Evolutionary conservation across 2,329 filamentous ascomycete species (phyloP), one percentile per base, ranked within the genome.

Genomic region (Penicillium glabrum): DNA sequence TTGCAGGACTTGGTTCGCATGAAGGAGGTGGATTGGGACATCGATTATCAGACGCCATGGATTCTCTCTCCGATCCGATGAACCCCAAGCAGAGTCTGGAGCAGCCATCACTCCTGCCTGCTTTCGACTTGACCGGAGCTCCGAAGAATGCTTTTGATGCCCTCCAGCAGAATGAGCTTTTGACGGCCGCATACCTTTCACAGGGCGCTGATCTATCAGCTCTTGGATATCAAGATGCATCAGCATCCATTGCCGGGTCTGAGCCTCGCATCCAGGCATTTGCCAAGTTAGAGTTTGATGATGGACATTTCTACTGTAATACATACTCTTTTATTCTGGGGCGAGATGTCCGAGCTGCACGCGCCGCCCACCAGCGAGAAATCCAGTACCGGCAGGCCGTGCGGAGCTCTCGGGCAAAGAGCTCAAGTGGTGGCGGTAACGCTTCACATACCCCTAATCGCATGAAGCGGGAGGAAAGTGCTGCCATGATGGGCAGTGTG

Each of bases 281-380:
- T 71, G 86, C 85, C 41, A 86, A 86, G 68, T 77, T 88, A 46
- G 82, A 83, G 65, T 87, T 88, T 68, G 79, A 83, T 51, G 85
- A 88, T 72, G 85, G 85, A 52, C 83, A 85, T 66, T 88, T 86
- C 68, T 87, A 86, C 67, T 83, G 87, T 74, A 86, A 83, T 61
- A 87, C 84, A 6, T 84, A 84, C 64, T 81, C 83, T 29, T 82
- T 87, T 55, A 81, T 85, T 50, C 75, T 88, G n/a, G 85, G 84
- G 43, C 82, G 86, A 68, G 85, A 88, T 71, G 77, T 84, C 47
- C 77, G 79, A 58, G 81, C 80, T 7, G 78, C 77, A 26, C 74
- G 77, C 46, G 75, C 77, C 14, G 80, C 79, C 29, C 73, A 76
- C 56, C 75, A 77, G 54, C 71, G 75, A 62, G 77, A 79, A 59